Base-by-base conservation (phyloP, 805 yeast genomes). In the Zygotorulaspora sp. region DNA sequence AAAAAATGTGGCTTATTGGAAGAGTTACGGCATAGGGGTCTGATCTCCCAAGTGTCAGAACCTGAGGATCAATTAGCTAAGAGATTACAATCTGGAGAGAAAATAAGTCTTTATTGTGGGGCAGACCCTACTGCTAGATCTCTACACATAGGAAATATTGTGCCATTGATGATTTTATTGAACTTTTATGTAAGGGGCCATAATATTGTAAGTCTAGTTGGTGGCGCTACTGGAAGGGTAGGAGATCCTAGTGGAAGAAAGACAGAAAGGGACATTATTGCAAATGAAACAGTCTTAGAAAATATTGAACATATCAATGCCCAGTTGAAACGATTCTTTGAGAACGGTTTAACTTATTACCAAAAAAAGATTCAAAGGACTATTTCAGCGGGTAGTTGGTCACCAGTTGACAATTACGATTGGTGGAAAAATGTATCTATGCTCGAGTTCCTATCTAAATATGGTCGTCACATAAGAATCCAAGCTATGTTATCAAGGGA, bases 221-320 rank as follows among this genome's bases (percentile, higher is more conserved):
- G 96, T 13, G 95, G 95, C 16, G 98, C 97, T 5, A 92, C 98
- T 0, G 97, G 96, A 6, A 74, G 75, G 9, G 95, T 92, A 2
- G 98, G 98, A 6, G 98, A 92, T 60, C 98, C 98, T 6, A 85
- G 96, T 36, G 98, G 97, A 0, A 71, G 96, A 49, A 66, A 72
- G 0, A 76, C 89, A 0, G 97, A 88, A 54, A 70, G 98, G 40
- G 60, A 64, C 8, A 66, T 62, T 11, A 71, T 89, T 68, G 77
- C 67, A n/a, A 67, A 66, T 3, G 56, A 64, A 2, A 70, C 66
- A 5, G 66, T 90, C 36, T 48, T 65, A 23, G 60, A 59, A 7
- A 92, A 92, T 56, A 77, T 84, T 5, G 47, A 49, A 0, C 62
- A 65, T 13, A 86, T 90, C 32, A 68, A 76, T 29, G 26, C 30